These are phyloP conservation scores for Rhizophagus clarus DNA, from an alignment of 192 early-diverging fungal species.

Conservation along the genomic window DNA sequence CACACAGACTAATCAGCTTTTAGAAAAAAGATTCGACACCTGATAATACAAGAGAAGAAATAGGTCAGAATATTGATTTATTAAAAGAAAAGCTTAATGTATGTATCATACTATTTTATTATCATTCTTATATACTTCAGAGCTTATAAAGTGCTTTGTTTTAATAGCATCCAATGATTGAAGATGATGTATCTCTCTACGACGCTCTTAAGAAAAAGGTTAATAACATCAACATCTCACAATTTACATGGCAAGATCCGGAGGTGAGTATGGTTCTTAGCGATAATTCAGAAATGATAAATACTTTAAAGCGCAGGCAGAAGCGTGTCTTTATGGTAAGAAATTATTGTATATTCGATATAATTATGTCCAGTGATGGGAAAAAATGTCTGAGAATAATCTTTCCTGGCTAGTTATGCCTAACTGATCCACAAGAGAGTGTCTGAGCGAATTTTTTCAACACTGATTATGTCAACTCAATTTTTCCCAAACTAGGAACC, in stretches of 20 bases:
- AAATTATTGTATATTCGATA: background rate
- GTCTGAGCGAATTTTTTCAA: too few relatives aligned
- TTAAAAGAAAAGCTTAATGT: conserved; percentile 3
- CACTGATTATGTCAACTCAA: too few relatives aligned
- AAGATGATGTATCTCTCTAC: conserved; percentile 19
- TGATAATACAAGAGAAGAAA: conserved; percentile 1
- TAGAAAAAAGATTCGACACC: background rate
- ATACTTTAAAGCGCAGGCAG: conserved; percentile 5
- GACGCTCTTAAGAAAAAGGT: conserved; percentile 10
- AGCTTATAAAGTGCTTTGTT: background rate
- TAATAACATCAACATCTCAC: background rate
- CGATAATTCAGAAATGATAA: conserved; percentile 11
- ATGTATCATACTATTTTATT: too few relatives aligned
- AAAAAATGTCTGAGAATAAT: too few relatives aligned
- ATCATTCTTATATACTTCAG: background rate
- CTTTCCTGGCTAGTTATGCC: too few relatives aligned
- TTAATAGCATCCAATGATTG: background rate
- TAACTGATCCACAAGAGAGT: too few relatives aligned
- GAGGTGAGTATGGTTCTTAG: conserved; percentile 18
- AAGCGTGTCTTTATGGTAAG: conserved; percentile 23
- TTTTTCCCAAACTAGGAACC: background rate
- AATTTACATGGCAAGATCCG: conserved; percentile 15
- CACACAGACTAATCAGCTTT: conserved; percentile 9
- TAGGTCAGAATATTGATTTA: background rate
- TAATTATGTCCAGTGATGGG: background rate